These are phyloP conservation scores for Trebouxia gelatinosa DNA, from an alignment of 163 green algal genomes.

Conservation along the genomic window DNA sequence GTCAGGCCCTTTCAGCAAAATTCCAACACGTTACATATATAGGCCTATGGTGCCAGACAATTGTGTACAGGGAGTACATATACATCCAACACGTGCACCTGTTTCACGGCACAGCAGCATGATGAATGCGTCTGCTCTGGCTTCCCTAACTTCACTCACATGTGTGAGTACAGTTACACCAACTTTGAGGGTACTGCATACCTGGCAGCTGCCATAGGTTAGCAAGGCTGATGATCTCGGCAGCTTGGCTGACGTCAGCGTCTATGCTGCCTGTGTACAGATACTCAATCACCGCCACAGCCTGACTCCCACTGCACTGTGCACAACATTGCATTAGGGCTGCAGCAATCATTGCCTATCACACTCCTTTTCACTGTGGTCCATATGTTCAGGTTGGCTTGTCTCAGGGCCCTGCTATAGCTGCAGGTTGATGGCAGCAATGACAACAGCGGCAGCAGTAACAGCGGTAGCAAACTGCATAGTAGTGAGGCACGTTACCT, in stretches of 20 bases:
- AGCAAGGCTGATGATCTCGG: conserved; percentile 9
- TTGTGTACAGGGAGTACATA: no score
- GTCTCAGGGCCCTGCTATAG: neutral
- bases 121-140: no score
- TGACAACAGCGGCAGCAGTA: neutral
- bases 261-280: conserved; percentile 4
- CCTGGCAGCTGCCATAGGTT: conserved; percentile 15
- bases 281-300: conserved; percentile 5
- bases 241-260: neutral
- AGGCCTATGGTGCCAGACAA: no score
- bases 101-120: no score
- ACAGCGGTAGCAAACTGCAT: neutral
- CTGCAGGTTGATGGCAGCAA: neutral
- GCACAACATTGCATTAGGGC: neutral
- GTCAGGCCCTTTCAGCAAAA: no score
- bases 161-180: no score
- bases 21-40: no score
- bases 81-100: no score
- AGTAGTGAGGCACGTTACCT: neutral
- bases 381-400: neutral
- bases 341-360: neutral
- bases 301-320: neutral
- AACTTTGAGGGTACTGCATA: neutral
- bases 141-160: no score
- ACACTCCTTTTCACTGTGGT: neutral